phyloP scores from a whole-genome alignment of 345 rosid species.

The Pistacia vera region DNA sequence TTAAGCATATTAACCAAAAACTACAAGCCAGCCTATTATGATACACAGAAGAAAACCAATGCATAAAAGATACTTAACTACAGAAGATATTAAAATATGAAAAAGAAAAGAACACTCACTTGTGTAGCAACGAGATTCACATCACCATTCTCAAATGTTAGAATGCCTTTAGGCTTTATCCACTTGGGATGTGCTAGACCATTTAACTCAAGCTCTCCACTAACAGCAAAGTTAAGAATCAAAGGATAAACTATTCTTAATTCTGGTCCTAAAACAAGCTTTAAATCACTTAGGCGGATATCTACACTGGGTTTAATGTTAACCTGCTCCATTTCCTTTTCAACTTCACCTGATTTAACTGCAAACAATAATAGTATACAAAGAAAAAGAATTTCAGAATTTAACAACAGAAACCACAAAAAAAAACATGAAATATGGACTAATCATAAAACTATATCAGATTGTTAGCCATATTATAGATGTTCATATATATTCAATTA shows the following conservation, averaged over 20 bases:
- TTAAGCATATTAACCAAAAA: conserved; percentile 15
- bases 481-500: no score
- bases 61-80: conserved; percentile 4
- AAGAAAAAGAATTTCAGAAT: background rate
- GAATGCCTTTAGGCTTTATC: conserved; percentile 88
- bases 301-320: conserved; percentile 79
- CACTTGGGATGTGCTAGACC: conserved; percentile 90
- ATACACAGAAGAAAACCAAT: conserved; percentile 10
- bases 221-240: conserved; percentile 88
- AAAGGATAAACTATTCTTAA: conserved; percentile 90
- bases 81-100: background rate
- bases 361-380: conserved; percentile 30
- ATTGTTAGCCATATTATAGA: no score
- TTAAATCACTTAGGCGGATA: conserved; percentile 83
- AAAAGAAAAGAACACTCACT: conserved; percentile 43
- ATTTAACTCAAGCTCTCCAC: conserved; percentile 92
- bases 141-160: conserved; percentile 96
- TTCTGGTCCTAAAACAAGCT: conserved; percentile 93
- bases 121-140: conserved; percentile 98
- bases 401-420: background rate
- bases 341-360: conserved; percentile 70
- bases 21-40: conserved; percentile 3
- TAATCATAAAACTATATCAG: no score
- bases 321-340: conserved; percentile 66
- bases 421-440: background rate